Evolutionary conservation across 768 basidiomycete genomes (phyloP), one percentile per base, ranked within the genome.

Genomic region (Baorangia bicolor): DNA sequence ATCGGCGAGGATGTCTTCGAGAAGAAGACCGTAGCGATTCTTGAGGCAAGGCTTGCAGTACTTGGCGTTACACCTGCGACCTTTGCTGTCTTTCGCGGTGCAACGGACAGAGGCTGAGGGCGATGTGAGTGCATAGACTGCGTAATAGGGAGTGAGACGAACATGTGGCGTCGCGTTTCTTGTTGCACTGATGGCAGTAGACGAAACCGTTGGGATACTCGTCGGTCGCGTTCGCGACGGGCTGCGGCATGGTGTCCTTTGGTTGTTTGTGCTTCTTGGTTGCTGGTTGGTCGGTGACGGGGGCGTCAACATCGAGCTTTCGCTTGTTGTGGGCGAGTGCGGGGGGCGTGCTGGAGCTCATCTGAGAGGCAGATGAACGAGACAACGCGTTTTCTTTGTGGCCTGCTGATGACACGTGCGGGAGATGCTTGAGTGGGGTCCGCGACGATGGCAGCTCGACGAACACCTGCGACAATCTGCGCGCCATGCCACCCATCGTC

Each of bases 151-250:
- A n/a, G 3, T 31, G 23, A 53, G 30, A 64, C 77, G 48, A 43
- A 86, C 88, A 72, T 43, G 72, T 64, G 28, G 68, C 64, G 60
- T 82, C 83, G 48, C 83, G 81, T 61, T 85, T 87, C 65, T 78
- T 80, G 58, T 76, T 77, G 69, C 90, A 90, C 64, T 90, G 88
- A 67, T 90, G 90, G 60, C 90, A 91, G 60, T 84, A 81, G 47
- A 82, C 69, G 45, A 67, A 77, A 64, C 63, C 79, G 27, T 71
- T 71, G 34, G 75, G 74, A 53, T 61, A 69, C 37, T 74, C 70
- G 20, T 73, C 54, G 12, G 54, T 63, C 58, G 41, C 56, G 45
- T 65, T 64, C 41, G 56, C 49, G 45, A 41, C 34, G 28, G 65
- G 58, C 58, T 67, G 49, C 27, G 46, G 35, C 38, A 53, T 37